These are phyloP conservation scores for Neospermospora avenae DNA, from an alignment of 2,329 filamentous ascomycete species.

Conservation along the genomic window DNA sequence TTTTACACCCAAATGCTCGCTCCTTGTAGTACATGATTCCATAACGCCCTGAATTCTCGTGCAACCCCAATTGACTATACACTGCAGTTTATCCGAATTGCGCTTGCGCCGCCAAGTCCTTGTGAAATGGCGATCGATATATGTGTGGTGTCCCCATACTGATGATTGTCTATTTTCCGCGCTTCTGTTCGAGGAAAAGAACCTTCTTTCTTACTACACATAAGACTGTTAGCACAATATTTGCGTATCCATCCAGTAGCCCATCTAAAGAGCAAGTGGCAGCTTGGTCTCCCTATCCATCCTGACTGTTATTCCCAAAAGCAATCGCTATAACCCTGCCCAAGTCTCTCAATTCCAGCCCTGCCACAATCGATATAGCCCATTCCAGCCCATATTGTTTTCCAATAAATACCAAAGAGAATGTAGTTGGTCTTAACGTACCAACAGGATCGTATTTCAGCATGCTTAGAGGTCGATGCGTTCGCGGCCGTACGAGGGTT, in stretches of 20 bases:
- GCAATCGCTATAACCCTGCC: background rate
- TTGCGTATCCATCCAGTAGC: background rate
- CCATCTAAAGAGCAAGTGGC: background rate
- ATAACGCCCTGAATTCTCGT: background rate
- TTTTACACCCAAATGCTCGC: background rate
- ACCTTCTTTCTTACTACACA: constrained; percentile 84
- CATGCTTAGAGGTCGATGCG: constrained; percentile 85
- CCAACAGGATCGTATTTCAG: constrained; percentile 97
- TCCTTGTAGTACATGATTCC: constrained; percentile 1
- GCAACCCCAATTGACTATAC: background rate
- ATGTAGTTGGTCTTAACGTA: constrained; percentile 37
- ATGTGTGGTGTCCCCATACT: background rate
- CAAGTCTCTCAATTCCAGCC: background rate
- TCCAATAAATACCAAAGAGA: background rate
- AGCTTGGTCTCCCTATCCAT: background rate
- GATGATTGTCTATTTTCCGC: constrained; percentile 51
- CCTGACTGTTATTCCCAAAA: background rate
- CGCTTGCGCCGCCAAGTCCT: background rate
- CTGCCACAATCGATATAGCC: background rate
- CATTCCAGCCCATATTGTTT: background rate
- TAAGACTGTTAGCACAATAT: constrained; percentile 5
- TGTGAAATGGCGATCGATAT: background rate
- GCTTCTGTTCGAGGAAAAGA: constrained; percentile 90
- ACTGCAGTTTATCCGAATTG: background rate
- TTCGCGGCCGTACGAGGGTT: constrained; percentile 79